These are phyloP conservation scores for Yarrowia sp. DNA, from an alignment of 805 yeast genomes.

Conservation along the genomic window DNA sequence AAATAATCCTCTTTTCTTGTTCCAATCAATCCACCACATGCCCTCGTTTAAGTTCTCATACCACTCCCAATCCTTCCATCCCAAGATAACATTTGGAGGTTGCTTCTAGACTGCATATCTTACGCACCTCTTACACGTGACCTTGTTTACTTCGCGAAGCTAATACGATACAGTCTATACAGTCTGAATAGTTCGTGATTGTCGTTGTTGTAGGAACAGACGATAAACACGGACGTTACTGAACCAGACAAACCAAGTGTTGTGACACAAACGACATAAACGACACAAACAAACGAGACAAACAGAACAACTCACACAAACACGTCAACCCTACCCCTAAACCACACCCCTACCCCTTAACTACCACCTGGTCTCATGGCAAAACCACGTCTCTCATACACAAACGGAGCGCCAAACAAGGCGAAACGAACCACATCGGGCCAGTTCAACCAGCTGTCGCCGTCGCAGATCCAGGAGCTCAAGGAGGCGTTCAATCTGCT, in stretches of 20 bases:
- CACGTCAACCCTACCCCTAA: background rate
- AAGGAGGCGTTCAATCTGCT: constrained; percentile 74
- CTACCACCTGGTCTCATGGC: background rate
- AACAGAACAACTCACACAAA: background rate
- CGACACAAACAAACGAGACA: background rate
- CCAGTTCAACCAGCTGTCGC: constrained; percentile 47
- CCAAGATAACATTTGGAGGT: background rate
- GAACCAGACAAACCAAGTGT: too few relatives aligned
- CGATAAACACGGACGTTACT: too few relatives aligned
- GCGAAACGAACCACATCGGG: constrained; percentile 33
- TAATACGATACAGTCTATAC: background rate
- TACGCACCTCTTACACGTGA: too few relatives aligned
- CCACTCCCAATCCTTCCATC: too few relatives aligned
- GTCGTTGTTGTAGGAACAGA: too few relatives aligned
- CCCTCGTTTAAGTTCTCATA: too few relatives aligned
- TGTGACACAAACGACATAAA: too few relatives aligned
- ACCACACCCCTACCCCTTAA: background rate
- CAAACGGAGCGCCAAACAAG: constrained; percentile 2
- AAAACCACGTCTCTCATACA: constrained; percentile 19
- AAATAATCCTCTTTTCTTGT: too few relatives aligned
- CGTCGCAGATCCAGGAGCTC: constrained; percentile 61
- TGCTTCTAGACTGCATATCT: background rate
- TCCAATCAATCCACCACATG: too few relatives aligned
- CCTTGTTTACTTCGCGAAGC: background rate
- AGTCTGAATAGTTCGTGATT: background rate